Evolutionary conservation across 139 green algal genomes (phyloP), one percentile per base, ranked within the genome.

Genomic region (Coelastrella sp.): DNA sequence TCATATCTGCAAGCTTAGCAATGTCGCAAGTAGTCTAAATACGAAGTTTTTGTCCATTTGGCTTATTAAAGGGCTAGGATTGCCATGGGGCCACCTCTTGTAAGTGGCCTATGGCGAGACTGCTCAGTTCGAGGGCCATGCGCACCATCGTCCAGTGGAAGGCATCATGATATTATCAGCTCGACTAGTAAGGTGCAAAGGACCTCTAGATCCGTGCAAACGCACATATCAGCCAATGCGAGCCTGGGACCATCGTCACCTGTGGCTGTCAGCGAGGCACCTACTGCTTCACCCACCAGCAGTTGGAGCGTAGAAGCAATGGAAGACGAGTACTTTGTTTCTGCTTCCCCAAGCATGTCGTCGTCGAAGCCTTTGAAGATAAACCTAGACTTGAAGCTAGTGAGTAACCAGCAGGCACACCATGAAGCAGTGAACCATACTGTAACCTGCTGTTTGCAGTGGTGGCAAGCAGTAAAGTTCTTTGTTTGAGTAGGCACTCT

Each of bases 311-410:
- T 82, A 15, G 75, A 82, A 30, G 53, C 53, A 15, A 71, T 69
- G 53, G 69, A 79, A 9, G 75, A 69, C 13, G 75, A 82, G n/a
- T 50, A 35, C 15, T 82, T 82, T 40, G 8, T 38, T 13, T 32
- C 75, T 2, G 63, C 75, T 5, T 35, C 75, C n/a, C 51, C 53
- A 5, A 71, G 75, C 35, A 69, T 82, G 53, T 71, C 53, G 19
- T 71, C 50, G 51, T 68, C 43, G n/a, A 69, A 71, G 43, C 67
- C 93, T 0, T 79, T 98, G 19, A 97, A 97, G 40, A 97, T 98
- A 63, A 98, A 98, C 76, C 62, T 92, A 0, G 95, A 98, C 79
- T 83, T 98, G 8, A 81, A 93, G 8, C 85, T 97, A 89, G 92
- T 92, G 27, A 51, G 81, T 27, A 79, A 30, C 11, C n/a, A n/a